phyloP scores from a whole-genome alignment of 306 rosid species.

The Cucumis hystrix region DNA sequence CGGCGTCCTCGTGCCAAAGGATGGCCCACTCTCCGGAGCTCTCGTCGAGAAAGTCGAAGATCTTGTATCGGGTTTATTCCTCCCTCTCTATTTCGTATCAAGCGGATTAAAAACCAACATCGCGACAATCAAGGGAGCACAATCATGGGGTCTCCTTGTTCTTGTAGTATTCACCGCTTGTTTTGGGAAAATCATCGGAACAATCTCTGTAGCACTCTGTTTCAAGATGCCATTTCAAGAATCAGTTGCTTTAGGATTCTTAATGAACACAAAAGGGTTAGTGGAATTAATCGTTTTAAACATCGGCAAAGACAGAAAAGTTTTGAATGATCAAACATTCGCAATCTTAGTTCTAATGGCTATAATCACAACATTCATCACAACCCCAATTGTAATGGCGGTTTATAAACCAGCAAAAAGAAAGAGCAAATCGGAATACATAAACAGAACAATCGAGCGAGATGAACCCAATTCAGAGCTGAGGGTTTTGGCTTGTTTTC shows the following conservation, averaged over 20 bases:
- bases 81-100: slow-evolving; percentile 73
- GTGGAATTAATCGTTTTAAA: slow-evolving; percentile 88
- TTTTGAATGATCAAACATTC: slow-evolving; percentile 76
- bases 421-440: slow-evolving; percentile 25
- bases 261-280: slow-evolving; percentile 89
- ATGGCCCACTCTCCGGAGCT: slow-evolving; percentile 58
- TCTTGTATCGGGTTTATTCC: slow-evolving; percentile 74
- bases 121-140: slow-evolving; percentile 57
- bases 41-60: slow-evolving; percentile 92
- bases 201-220: slow-evolving; percentile 33
- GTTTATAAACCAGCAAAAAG: slow-evolving; percentile 59
- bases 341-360: slow-evolving; percentile 96
- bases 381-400: slow-evolving; percentile 63
- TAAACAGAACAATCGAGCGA: slow-evolving; percentile 38
- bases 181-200: slow-evolving; percentile 71
- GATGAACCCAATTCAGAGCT: slow-evolving; percentile 41
- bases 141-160: slow-evolving; percentile 80
- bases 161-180: slow-evolving; percentile 63
- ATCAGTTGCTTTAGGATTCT: slow-evolving; percentile 61
- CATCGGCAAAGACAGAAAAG: slow-evolving; percentile 88
- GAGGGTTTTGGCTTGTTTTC: slow-evolving; percentile 54
- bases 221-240: slow-evolving; percentile 49
- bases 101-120: slow-evolving; percentile 86
- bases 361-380: slow-evolving; percentile 68
- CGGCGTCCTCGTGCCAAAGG: slow-evolving; percentile 71